Conservation (phyloP, 345 rosid genomes). For the Salix koriyanagi region DNA sequence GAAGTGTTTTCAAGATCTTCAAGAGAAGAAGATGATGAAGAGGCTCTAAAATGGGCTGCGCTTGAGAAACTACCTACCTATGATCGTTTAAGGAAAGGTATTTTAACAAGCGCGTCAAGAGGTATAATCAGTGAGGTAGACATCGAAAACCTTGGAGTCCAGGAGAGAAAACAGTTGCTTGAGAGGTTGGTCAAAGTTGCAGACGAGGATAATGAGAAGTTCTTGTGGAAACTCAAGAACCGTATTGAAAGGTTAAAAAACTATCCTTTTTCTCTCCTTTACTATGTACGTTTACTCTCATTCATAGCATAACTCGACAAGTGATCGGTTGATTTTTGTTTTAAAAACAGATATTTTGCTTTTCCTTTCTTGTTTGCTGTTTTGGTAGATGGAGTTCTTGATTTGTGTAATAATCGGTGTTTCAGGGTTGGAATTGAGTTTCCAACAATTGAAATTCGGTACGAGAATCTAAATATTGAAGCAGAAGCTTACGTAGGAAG, state of each 20-base stretch:
- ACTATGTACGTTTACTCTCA: not conserved
- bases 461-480: conserved; percentile 36
- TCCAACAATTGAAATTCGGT: conserved; percentile 46
- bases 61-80: conserved; percentile 45
- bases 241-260: conserved; percentile 12
- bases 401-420: not conserved
- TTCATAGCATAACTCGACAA: no score
- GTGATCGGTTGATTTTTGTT: no score
- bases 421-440: conserved; percentile 23
- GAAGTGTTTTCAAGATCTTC: conserved; percentile 54
- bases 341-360: no score
- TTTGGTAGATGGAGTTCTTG: not conserved
- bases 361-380: not conserved
- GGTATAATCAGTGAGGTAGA: conserved; percentile 11
- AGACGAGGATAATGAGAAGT: conserved; percentile 20
- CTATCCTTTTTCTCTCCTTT: not conserved
- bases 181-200: conserved; percentile 17
- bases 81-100: conserved; percentile 39
- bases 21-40: conserved; percentile 55
- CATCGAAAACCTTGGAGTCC: conserved; percentile 20
- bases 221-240: conserved; percentile 18
- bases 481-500: conserved; percentile 61
- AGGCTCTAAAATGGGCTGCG: conserved; percentile 48
- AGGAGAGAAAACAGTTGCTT: conserved; percentile 12
- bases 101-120: conserved; percentile 17